Evolutionary conservation across 1,284 basidiomycete genomes (phyloP).

Genomic region (Rugosomyces carneus): DNA sequence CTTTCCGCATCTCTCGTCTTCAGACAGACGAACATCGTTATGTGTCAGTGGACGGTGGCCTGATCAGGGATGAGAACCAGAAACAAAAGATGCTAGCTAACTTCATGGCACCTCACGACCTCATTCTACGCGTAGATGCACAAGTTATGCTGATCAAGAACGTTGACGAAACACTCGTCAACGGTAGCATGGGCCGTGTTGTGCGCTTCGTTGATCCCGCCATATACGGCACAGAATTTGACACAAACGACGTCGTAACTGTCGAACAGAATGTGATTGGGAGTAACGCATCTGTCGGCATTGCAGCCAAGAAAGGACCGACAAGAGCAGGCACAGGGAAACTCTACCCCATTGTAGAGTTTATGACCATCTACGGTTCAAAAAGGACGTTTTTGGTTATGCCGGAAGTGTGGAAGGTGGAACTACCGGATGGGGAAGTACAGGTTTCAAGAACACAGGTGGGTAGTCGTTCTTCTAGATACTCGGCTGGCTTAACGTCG

Average conservation of each 20-base stretch:
- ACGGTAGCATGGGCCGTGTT: conserved; percentile 84
- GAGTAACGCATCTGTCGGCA: conserved; percentile 16
- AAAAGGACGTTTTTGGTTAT: conserved; percentile 57
- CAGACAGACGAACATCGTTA: conserved; percentile 40
- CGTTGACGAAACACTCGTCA: conserved; percentile 65
- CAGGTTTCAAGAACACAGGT: conserved; percentile 74
- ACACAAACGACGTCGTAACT: conserved; percentile 16
- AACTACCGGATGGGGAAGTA: conserved; percentile 77
- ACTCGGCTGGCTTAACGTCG: neutral
- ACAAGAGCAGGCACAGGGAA: conserved; percentile 22
- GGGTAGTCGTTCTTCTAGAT: conserved; percentile 11
- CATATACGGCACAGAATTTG: conserved; percentile 32
- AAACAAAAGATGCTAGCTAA: conserved; percentile 64
- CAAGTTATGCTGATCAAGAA: conserved; percentile 81
- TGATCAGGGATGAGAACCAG: conserved; percentile 42
- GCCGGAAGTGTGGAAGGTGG: conserved; percentile 80
- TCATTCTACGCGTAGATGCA: conserved; percentile 60
- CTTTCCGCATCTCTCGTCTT: conserved; percentile 52
- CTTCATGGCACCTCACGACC: conserved; percentile 62
- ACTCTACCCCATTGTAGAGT: conserved; percentile 73
- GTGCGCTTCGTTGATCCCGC: conserved; percentile 58
- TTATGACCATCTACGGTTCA: conserved; percentile 56
- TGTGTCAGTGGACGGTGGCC: conserved; percentile 48
- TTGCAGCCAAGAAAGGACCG: conserved; percentile 18
- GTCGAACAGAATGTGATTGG: conserved; percentile 21